Evolutionary conservation across 2,329 filamentous ascomycete genomes (phyloP).

Genomic region (Dothideomycetes sp.): DNA sequence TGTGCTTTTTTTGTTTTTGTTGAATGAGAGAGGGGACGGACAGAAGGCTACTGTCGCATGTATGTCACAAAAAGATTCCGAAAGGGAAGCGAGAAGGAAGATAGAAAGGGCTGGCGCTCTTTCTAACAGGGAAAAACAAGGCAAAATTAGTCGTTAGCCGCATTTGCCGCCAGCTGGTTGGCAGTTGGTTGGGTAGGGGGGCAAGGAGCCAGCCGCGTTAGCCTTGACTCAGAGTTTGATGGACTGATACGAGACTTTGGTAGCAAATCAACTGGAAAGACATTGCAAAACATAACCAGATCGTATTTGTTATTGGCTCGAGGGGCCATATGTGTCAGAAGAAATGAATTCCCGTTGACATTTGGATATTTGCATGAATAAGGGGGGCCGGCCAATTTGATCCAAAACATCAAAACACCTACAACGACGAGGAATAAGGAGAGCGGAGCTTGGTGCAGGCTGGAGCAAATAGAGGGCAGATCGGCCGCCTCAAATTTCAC

Average conservation of each 20-base stretch:
- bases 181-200: slow-evolving; percentile 8
- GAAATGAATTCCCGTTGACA: too few relatives aligned
- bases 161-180: slow-evolving; percentile 3
- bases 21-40: slow-evolving; percentile 5
- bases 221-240: slow-evolving; percentile 4
- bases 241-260: slow-evolving; percentile 8
- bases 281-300: too few relatives aligned
- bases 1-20: slow-evolving; percentile 11
- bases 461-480: slow-evolving; percentile 7
- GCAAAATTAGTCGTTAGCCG: slow-evolving; percentile 10
- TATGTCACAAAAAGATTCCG: slow-evolving; percentile 9
- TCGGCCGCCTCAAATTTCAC: slow-evolving; percentile 11
- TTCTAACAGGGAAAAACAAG: slow-evolving; percentile 8
- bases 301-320: slow-evolving; percentile 6
- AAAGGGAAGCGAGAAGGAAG: slow-evolving; percentile 4
- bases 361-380: too few relatives aligned
- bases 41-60: slow-evolving; percentile 12
- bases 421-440: too few relatives aligned
- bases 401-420: too few relatives aligned
- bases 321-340: too few relatives aligned
- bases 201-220: slow-evolving; percentile 8
- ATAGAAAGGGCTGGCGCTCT: slow-evolving; percentile 8
- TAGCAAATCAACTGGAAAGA: background rate
- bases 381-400: too few relatives aligned
- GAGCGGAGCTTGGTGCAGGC: too few relatives aligned